phyloP scores from a whole-genome alignment of 2,329 filamentous ascomycete species.

The Alternaria consortialis region DNA sequence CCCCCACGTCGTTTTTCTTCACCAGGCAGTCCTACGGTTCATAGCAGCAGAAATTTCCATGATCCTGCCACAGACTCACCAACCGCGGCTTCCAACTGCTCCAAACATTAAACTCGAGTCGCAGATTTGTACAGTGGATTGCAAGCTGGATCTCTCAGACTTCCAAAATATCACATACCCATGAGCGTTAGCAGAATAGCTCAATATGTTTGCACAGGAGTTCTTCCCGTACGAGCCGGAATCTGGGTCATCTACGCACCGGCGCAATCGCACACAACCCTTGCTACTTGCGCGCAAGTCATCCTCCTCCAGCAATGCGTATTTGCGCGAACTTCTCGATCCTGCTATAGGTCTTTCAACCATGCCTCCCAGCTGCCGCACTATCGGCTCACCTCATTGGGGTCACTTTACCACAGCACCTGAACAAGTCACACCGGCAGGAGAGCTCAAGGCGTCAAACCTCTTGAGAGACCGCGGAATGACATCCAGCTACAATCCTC shows the following conservation, averaged over 20 bases:
- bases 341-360: slow-evolving; percentile 17
- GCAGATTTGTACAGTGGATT: slow-evolving; percentile 3
- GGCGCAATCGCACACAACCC: slow-evolving; percentile 11
- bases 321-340: slow-evolving; percentile 22
- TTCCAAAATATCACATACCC: background rate
- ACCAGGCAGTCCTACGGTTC: background rate
- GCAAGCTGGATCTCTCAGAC: background rate
- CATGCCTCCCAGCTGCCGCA: slow-evolving; percentile 24
- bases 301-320: background rate
- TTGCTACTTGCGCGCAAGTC: background rate
- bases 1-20: slow-evolving; percentile 14
- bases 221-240: slow-evolving; percentile 14
- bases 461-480: slow-evolving; percentile 30
- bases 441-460: slow-evolving; percentile 32
- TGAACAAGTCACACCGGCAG: slow-evolving; percentile 11
- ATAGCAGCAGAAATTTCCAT: background rate
- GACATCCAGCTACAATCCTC: slow-evolving; percentile 29
- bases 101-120: slow-evolving; percentile 6
- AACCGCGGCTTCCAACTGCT: slow-evolving; percentile 12
- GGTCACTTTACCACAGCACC: slow-evolving; percentile 23
- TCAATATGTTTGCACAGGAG: slow-evolving; percentile 20
- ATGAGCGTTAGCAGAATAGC: slow-evolving; percentile 5
- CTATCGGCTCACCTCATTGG: slow-evolving; percentile 34
- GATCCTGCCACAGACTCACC: slow-evolving; percentile 2
- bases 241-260: background rate